Conservation (phyloP, 768 basidiomycete species). For the Lactarius indigo region DNA sequence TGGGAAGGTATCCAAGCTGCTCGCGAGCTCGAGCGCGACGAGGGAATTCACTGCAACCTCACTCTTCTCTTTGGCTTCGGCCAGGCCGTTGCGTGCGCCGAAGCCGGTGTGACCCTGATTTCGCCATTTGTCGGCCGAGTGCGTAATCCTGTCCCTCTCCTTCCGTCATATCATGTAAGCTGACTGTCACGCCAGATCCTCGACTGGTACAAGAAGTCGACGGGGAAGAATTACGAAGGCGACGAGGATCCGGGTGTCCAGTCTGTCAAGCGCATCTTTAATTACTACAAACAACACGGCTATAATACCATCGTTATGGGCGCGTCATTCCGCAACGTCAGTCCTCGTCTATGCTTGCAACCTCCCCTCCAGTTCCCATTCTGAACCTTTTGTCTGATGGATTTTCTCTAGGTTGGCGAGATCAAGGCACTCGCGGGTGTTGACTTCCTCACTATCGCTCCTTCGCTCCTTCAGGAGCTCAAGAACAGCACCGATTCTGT, state of each 20-base stretch:
- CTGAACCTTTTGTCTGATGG: neutral
- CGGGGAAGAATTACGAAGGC: slow-evolving; percentile 84
- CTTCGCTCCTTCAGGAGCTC: slow-evolving; percentile 87
- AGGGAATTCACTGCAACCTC: slow-evolving; percentile 97
- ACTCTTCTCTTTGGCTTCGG: slow-evolving; percentile 98
- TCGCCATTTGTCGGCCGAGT: slow-evolving; percentile 99
- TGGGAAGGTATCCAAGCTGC: slow-evolving; percentile 99
- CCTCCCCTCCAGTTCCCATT: neutral
- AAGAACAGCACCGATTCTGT: slow-evolving; percentile 73
- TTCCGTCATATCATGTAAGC: slow-evolving; percentile 17
- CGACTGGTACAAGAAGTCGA: slow-evolving; percentile 95
- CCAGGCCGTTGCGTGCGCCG: slow-evolving; percentile 98
- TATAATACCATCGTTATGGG: slow-evolving; percentile 99
- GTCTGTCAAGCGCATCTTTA: slow-evolving; percentile 96
- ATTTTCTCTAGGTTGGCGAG: slow-evolving; percentile 62
- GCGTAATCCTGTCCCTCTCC: slow-evolving; percentile 34
- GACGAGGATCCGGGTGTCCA: slow-evolving; percentile 94
- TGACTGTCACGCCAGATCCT: slow-evolving; percentile 62
- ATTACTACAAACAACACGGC: slow-evolving; percentile 98
- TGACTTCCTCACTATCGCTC: slow-evolving; percentile 96
- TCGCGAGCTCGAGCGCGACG: slow-evolving; percentile 87
- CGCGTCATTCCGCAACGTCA: slow-evolving; percentile 96
- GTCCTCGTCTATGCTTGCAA: slow-evolving; percentile 29
- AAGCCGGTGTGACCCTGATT: slow-evolving; percentile 97
- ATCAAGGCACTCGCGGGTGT: slow-evolving; percentile 94